Conservation (phyloP, 768 basidiomycete species). For the Dioszegia crocea region DNA sequence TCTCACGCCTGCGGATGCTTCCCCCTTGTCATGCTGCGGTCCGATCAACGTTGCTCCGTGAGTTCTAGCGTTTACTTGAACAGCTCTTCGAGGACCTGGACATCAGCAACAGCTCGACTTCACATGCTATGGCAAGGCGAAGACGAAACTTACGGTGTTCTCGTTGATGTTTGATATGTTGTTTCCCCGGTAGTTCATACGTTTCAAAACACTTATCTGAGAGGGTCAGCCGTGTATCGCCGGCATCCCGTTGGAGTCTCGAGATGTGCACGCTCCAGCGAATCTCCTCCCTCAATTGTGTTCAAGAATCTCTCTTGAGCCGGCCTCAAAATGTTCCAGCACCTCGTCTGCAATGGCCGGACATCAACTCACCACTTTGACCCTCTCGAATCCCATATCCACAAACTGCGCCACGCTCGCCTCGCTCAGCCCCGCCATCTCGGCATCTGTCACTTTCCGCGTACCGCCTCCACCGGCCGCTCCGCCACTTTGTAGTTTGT, state of each 20-base stretch:
- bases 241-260: too few species aligned
- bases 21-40: not conserved
- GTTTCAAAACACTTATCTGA: constrained; percentile 37
- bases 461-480: constrained; percentile 26
- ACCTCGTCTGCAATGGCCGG: not conserved
- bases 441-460: constrained; percentile 50
- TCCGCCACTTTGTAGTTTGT: constrained; percentile 30
- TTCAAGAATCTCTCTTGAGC: too few species aligned
- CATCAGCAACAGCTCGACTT: not conserved
- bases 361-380: constrained; percentile 70
- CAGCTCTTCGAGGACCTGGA: constrained; percentile 63
- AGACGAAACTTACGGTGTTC: constrained; percentile 17
- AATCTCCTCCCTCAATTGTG: too few species aligned
- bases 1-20: not conserved
- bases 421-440: constrained; percentile 73
- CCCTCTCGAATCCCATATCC: constrained; percentile 71
- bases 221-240: not conserved
- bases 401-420: constrained; percentile 82
- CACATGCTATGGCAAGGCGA: not conserved
- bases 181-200: constrained; percentile 43
- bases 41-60: not conserved
- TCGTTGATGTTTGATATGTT: constrained; percentile 33
- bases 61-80: constrained; percentile 50
- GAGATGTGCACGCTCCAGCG: too few species aligned
- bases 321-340: too few species aligned